Conservation (phyloP, 257 asterid species). For the Rhazya stricta region DNA sequence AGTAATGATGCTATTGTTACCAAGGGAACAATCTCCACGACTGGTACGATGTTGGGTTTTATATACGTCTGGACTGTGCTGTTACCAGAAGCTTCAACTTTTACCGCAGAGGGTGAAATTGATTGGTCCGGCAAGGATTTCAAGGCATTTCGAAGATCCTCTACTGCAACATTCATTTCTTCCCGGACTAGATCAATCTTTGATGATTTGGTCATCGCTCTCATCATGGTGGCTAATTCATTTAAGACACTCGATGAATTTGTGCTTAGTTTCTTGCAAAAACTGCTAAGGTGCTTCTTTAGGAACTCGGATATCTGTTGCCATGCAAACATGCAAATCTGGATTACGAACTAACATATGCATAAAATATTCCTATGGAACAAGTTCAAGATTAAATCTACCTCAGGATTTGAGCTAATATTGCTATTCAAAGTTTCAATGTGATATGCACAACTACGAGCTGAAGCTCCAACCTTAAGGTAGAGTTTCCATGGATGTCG, state of each 20-base stretch:
- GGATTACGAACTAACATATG: background rate
- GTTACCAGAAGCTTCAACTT: conserved; percentile 10
- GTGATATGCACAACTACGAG: conserved; percentile 61
- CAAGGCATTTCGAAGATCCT: conserved; percentile 48
- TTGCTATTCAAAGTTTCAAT: conserved; percentile 53
- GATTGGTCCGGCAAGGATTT: conserved; percentile 39
- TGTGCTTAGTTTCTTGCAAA: conserved; percentile 38
- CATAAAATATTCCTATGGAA: background rate
- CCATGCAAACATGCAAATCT: background rate
- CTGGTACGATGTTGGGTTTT: conserved; percentile 20
- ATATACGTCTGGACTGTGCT: conserved; percentile 16
- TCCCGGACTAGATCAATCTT: conserved; percentile 39
- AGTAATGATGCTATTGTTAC: conserved; percentile 51
- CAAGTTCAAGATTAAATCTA: conserved; percentile 10
- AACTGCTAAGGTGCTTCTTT: conserved; percentile 44
- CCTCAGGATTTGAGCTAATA: conserved; percentile 44
- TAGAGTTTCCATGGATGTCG: conserved; percentile 68
- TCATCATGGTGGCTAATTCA: conserved; percentile 42
- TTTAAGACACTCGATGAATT: conserved; percentile 45
- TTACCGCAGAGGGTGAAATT: conserved; percentile 16
- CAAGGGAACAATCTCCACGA: conserved; percentile 52
- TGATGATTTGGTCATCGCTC: conserved; percentile 48
- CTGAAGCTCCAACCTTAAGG: conserved; percentile 54
- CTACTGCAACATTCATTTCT: conserved; percentile 51
- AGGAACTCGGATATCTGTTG: conserved; percentile 49